These are phyloP conservation scores for Paradendryphiella salina DNA, from an alignment of 2,329 filamentous ascomycete genomes.

Conservation along the genomic window DNA sequence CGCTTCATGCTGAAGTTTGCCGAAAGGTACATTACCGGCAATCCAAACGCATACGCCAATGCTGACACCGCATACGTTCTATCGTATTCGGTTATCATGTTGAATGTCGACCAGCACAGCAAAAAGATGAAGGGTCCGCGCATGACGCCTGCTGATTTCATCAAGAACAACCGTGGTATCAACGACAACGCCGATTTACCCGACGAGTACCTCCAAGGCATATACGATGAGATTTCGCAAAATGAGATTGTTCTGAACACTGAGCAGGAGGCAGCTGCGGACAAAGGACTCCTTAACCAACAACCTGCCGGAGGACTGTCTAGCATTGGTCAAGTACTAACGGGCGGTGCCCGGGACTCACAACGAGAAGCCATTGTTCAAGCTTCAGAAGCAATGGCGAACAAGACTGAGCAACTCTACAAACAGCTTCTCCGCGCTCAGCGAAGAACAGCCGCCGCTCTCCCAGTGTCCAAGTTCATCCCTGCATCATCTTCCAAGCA, in stretches of 20 bases:
- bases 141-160: conserved; percentile 97
- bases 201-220: conserved; percentile 83
- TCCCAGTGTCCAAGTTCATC: conserved; percentile 73
- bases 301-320: conserved; percentile 70
- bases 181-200: conserved; percentile 95
- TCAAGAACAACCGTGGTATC: conserved; percentile 98
- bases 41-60: conserved; percentile 96
- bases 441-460: conserved; percentile 73
- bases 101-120: conserved; percentile 96
- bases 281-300: conserved; percentile 63
- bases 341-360: conserved; percentile 87
- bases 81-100: conserved; percentile 92
- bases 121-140: conserved; percentile 75
- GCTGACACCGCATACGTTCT: conserved; percentile 97
- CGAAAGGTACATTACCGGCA: conserved; percentile 90
- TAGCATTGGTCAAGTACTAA: conserved; percentile 83
- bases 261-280: conserved; percentile 85
- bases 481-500: conserved; percentile 92
- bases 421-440: conserved; percentile 91
- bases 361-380: conserved; percentile 92
- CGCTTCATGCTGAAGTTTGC: conserved; percentile 99
- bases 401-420: conserved; percentile 81
- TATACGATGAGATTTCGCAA: conserved; percentile 87
- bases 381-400: conserved; percentile 91
- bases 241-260: conserved; percentile 96